These are phyloP conservation scores for Chaetomium fimeti DNA, from an alignment of 495 filamentous ascomycete species.

Conservation along the genomic window DNA sequence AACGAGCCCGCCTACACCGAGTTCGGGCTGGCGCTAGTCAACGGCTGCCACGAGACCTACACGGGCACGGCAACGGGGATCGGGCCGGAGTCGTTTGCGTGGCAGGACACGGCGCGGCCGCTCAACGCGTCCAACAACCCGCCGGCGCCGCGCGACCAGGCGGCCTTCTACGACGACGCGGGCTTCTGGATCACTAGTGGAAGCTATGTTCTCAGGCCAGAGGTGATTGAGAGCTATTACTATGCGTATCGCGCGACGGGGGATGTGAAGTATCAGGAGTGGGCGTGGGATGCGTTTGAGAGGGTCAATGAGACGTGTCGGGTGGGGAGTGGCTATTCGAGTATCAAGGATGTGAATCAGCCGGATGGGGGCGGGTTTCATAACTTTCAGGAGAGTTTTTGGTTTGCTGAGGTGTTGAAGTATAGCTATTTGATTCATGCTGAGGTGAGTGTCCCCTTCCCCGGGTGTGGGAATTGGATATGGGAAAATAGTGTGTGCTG, in stretches of 20 bases:
- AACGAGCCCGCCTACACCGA: slow-evolving; percentile 61
- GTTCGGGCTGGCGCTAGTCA: slow-evolving; percentile 72
- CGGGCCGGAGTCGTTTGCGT: slow-evolving; percentile 75
- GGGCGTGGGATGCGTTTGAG: slow-evolving; percentile 80
- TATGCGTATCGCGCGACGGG: slow-evolving; percentile 81
- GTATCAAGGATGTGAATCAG: slow-evolving; percentile 64
- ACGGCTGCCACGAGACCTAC: slow-evolving; percentile 76
- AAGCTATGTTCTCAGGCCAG: slow-evolving; percentile 71
- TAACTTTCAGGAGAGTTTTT: slow-evolving; percentile 84
- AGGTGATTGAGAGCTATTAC: slow-evolving; percentile 86
- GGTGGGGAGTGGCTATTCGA: slow-evolving; percentile 65
- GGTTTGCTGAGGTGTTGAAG: slow-evolving; percentile 88
- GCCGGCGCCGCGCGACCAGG: slow-evolving; percentile 46
- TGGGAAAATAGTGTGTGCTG: neutral
- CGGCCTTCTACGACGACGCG: slow-evolving; percentile 57
- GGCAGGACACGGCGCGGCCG: slow-evolving; percentile 50
- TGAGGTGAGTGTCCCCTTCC: slow-evolving; percentile 26
- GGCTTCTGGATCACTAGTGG: slow-evolving; percentile 72
- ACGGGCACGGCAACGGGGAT: slow-evolving; percentile 64
- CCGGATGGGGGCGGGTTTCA: slow-evolving; percentile 57
- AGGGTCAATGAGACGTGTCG: slow-evolving; percentile 65
- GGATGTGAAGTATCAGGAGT: slow-evolving; percentile 69
- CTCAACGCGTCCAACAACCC: slow-evolving; percentile 41
- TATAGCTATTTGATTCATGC: slow-evolving; percentile 68
- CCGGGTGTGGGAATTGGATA: neutral